These are phyloP conservation scores for Kentomonas sorsogonicus DNA, from an alignment of 208 protist genomes.

Conservation along the genomic window DNA sequence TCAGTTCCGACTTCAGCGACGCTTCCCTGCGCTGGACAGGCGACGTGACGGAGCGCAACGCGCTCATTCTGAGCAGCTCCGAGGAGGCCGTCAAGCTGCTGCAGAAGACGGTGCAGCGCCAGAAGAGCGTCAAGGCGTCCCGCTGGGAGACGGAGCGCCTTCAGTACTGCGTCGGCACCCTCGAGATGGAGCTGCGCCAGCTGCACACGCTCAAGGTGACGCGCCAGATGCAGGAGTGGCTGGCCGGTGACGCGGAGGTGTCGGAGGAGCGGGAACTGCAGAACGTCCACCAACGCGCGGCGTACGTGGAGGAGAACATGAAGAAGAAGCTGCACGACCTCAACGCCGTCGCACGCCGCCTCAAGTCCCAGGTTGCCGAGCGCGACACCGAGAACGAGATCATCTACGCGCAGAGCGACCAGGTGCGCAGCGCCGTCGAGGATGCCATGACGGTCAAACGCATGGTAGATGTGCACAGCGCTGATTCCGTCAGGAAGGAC, in stretches of 20 bases:
- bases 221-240: constrained; percentile 91
- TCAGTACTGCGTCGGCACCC: constrained; percentile 65
- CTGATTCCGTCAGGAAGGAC: constrained; percentile 25
- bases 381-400: constrained; percentile 65
- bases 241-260: constrained; percentile 66
- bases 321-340: constrained; percentile 72
- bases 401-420: constrained; percentile 33
- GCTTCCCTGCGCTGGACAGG: constrained; percentile 67
- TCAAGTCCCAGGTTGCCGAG: constrained; percentile 71
- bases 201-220: constrained; percentile 94
- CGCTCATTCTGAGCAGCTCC: constrained; percentile 71
- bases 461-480: constrained; percentile 57
- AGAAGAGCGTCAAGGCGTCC: constrained; percentile 72
- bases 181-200: constrained; percentile 86
- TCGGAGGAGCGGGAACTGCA: constrained; percentile 62
- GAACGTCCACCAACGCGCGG: constrained; percentile 70
- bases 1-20: constrained; percentile 75
- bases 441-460: constrained; percentile 51
- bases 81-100: constrained; percentile 70
- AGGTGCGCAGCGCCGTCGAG: constrained; percentile 41
- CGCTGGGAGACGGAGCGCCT: constrained; percentile 71
- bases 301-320: constrained; percentile 63
- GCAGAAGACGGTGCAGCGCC: constrained; percentile 67
- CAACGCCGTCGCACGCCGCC: constrained; percentile 27
- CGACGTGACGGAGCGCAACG: constrained; percentile 77